Conservation (phyloP, 768 basidiomycete genomes). For the Lentinus brumalis region DNA sequence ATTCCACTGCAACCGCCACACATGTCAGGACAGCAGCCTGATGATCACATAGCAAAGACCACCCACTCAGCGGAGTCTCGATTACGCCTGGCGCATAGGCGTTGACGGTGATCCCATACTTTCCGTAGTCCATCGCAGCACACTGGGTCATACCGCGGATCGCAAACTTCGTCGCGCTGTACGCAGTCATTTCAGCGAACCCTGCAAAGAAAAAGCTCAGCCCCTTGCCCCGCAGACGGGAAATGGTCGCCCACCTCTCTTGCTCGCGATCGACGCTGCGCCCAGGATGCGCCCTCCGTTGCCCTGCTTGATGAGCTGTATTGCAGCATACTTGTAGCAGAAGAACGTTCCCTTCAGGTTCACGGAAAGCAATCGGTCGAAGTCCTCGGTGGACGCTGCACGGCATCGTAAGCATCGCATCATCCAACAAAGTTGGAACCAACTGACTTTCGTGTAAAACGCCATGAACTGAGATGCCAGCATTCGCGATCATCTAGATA, state of each 20-base stretch:
- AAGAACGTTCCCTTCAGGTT: constrained; percentile 39
- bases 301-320: constrained; percentile 42
- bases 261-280: constrained; percentile 15
- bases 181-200: constrained; percentile 15
- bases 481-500: constrained; percentile 27
- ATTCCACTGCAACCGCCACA: background rate
- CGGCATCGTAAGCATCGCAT: background rate
- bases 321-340: constrained; percentile 43
- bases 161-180: constrained; percentile 30
- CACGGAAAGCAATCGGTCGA: constrained; percentile 30
- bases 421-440: background rate
- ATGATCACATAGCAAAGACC: no score
- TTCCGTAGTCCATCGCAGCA: constrained; percentile 25
- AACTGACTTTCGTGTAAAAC: constrained; percentile 11
- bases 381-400: constrained; percentile 23
- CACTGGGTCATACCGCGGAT: constrained; percentile 28
- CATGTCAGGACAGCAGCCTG: background rate
- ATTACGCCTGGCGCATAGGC: constrained; percentile 31
- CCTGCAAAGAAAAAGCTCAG: constrained; percentile 1
- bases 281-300: constrained; percentile 43
- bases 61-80: constrained; percentile 17
- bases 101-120: constrained; percentile 30
- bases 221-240: no score
- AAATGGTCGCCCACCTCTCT: constrained; percentile 1
- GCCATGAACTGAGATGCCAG: constrained; percentile 15